Base-by-base conservation (phyloP, 495 filamentous ascomycete genomes). In the Paragyromitra xinjiangensis region DNA sequence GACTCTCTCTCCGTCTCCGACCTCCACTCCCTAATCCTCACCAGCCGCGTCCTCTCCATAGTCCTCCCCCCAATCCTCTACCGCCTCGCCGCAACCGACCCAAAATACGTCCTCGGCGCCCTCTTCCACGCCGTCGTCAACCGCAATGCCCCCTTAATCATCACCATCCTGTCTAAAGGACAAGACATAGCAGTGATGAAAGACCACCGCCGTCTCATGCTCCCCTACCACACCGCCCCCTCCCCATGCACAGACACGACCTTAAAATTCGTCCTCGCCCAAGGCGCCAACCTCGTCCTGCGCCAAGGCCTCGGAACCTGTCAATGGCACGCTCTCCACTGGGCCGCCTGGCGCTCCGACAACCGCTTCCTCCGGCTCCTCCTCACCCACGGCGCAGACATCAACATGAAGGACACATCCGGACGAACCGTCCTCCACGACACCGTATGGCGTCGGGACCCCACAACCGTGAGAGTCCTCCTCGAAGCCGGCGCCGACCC, bases 321-420 rank as follows among this genome's bases (percentile, higher is more conserved):
- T 12, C 69, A 72, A 16, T 72, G 69, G 69, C 45, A 72, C 34
- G 69, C 44, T 6, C 48, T 72, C 1, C 59, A 72, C 45, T 72
- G 69, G 58, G 69, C 69, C 3, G 69, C 59, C 5, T 72, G 34
- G 69, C 26, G 69, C 4, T 29, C 26, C 1, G 59, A 72, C 19
- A 7, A 44, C 6, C 59, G 42, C 8, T 64, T 72, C n/a, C 51
- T 64, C 34, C 48, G 59, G 6, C 6, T 34, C 29, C 69, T 72
- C n/a, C 22, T 72, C 8, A 37, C 37, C 19, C 48, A 44, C 3
- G 69, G 69, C 14, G 69, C 59, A 16, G 69, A 53, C 26, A 64
- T 64, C 45, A 56, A 72, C 44, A 40, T 29, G 44, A 39, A 29
- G 9, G 58, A 72, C 19, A 72, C 59, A 26, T 53, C 69, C 8